Base-by-base conservation (phyloP, 2,329 filamentous ascomycete genomes). In the Aspergillus uvarum region DNA sequence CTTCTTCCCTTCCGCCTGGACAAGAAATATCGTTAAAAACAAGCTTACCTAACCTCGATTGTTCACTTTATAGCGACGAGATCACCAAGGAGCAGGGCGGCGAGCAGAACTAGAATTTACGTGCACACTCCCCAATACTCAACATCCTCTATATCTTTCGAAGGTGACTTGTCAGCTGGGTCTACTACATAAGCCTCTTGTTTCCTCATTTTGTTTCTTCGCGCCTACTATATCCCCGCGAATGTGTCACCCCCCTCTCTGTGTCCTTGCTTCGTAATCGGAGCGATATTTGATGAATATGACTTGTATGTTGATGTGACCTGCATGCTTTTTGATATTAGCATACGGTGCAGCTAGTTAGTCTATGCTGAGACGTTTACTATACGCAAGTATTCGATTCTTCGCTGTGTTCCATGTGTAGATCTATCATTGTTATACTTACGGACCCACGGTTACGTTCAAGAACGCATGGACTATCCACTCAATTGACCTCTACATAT, bases 81-180 rank as follows among this genome's bases (percentile, higher is more conserved):
- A 82, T 95, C 71, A 91, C 89, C 77, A 88, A 85, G 79, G 81
- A 86, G 53, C 85, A 89, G 79, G 86, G 86, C 65, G 87, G 88
- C 74, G 87, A 91, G 80, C 72, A 77, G 26, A 75, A 79, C 60
- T 79, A 77, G 51, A 55, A 55, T 38, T 29, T 52, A 16, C 14
- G 32, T 35, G 12, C 32, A 35, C 14, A 35, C 32, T 16, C 7
- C 7, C 26, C 24, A 35, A 32, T n/a, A 52, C 50, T n/a, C 38
- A 16, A 44, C 38, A 7, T 6, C 14, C 16, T 44, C 14, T 7
- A n/a, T 19, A 29, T 8, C 26, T 29, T 29, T 29, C 26, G 26
- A 29, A 29, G 26, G 7, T 8, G 26, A 29, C 26, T 7, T 29
- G 5, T 35, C 32, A 16, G 32, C 14, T 35, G 12, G 11, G 11